A percentile compares a stretch with the other conserved stretches of the same genome.
Evolutionary conservation across 306 rosid species (phyloP).

Genomic region (Quercus aquifolioides): DNA sequence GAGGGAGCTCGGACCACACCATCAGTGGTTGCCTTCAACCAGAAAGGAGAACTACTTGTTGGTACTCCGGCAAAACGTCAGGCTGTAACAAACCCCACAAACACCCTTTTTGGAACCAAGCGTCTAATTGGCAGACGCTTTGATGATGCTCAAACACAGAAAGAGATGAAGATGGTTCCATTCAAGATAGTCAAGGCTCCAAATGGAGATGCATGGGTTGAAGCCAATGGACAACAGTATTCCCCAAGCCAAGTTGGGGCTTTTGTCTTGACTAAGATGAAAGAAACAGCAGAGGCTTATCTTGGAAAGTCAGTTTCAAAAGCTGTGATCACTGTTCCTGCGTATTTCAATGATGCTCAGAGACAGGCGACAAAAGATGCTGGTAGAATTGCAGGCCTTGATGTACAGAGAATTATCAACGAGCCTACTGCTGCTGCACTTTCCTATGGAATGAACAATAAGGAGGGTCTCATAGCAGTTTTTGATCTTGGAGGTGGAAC

Average conservation of each 20-base stretch:
- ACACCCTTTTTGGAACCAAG: constrained; percentile 81
- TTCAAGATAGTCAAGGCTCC: constrained; percentile 87
- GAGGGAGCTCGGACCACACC: constrained; percentile 96
- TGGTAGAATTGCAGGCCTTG: constrained; percentile 91
- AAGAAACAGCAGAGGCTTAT: constrained; percentile 91
- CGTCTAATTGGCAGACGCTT: constrained; percentile 89
- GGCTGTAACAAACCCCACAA: constrained; percentile 87
- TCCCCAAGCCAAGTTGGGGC: constrained; percentile 97
- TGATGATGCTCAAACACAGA: constrained; percentile 89
- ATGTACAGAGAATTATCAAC: constrained; percentile 87
- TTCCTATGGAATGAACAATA: constrained; percentile 92
- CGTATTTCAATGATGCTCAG: constrained; percentile 88
- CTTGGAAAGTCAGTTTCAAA: constrained; percentile 77
- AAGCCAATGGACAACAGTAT: constrained; percentile 84
- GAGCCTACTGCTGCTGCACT: constrained; percentile 99
- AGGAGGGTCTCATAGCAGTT: constrained; percentile 92
- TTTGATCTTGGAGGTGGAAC: constrained; percentile 99
- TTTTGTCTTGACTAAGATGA: constrained; percentile 79
- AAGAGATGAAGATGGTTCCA: constrained; percentile 98
- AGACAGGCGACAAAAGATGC: constrained; percentile 97
- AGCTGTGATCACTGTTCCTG: constrained; percentile 91
- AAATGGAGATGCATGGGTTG: constrained; percentile 98
- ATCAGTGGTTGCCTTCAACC: constrained; percentile 88
- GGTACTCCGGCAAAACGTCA: constrained; percentile 99
- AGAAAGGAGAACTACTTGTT: constrained; percentile 88